Base-by-base conservation (phyloP, 1,284 basidiomycete species). In the Anthracocystis panici-leucophaei region DNA sequence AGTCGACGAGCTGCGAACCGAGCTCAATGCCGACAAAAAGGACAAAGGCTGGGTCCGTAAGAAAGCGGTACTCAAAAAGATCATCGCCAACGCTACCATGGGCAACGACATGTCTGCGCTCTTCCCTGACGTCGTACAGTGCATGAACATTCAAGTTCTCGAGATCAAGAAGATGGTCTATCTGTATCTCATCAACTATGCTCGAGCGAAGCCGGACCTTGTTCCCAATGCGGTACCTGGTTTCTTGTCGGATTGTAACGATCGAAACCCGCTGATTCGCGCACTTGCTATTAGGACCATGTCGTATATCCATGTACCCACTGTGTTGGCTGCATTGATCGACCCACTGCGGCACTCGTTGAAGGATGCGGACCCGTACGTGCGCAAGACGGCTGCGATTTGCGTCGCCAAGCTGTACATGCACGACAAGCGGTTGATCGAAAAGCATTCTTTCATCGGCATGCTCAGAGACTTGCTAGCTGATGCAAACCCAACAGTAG, bases 361-460 rank as follows among this genome's bases (percentile, higher is more conserved):
- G 52, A 93, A 93, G 81, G 94, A 97, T 84, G 88, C 91, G 18
- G 94, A 97, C 84, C 92, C 95, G 10, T 96, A 96, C 85, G 94
- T 97, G n/a, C 92, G 94, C 65, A 97, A 97, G 87, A 97, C 94
- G 2, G 93, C 94, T 21, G 94, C 94, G 0, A 94, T 96, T 44
- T 95, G 85, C 73, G 94, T 97, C 11, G 94, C 92, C 7, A 97
- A 97, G 84, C 88, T 97, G 29, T 96, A 94, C 84, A 89, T 90
- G 51, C 91, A 93, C 40, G 94, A 97, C 84, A 91, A 92, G 23
- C 89, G 91, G 46, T 89, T 91, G 78, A 92, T 93, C 35, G 94
- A 97, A 85, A 91, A 90, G 77, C 90, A 90, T 54, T 91, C 91
- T 11, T 95, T 95, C 82, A 91, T 97, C 50, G 91, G 92, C 81